Base-by-base conservation (phyloP, 2,329 filamentous ascomycete species). In the Tolypocladium pustulatum region DNA sequence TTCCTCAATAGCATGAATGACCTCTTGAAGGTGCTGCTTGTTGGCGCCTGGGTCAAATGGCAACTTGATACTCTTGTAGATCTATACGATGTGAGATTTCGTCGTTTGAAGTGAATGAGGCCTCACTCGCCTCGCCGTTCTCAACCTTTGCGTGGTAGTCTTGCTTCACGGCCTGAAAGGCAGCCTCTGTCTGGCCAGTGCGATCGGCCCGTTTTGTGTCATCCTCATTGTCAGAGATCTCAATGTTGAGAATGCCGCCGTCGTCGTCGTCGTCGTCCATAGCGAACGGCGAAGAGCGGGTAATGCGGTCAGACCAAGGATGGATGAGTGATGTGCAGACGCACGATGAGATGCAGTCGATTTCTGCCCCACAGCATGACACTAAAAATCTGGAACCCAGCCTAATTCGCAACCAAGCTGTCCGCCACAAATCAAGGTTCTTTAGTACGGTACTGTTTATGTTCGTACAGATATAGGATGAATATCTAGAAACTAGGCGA, bases 1-100 rank as follows among this genome's bases (percentile, higher is more conserved):
- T 68, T 84, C 81, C 65, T 84, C 81, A 9, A 81, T 77, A 0
- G 81, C 81, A 64, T 84, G 80, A 25, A 83, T 60, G 12, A 81
- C 63, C n/a, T 78, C 74, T 62, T 83, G 80, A 1, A 74, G 70
- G 38, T 76, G 72, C 49, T 74, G 75, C 64, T 83, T 84, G 37
- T 72, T 70, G 4, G 75, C 66, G 4, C 57, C 64, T 12, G 65
- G 61, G 3, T 62, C 62, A 13, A 80, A 62, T 0, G 80, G 80
- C 2, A 81, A 63, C 7, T 65, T 60, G 40, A 81, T 68, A 0
- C 68, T 70, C 51, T 76, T 69, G 66, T 73, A 71, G 30, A 83
- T 73, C 80, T 83, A 58, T 13, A 34, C 13, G 25, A 30, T 40
- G 51, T 34, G n/a, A 38, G 54, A 6, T n/a, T 17, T 43, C 9